phyloP scores from a whole-genome alignment of 352 stramenopile species.

The Phytophthora melonis region DNA sequence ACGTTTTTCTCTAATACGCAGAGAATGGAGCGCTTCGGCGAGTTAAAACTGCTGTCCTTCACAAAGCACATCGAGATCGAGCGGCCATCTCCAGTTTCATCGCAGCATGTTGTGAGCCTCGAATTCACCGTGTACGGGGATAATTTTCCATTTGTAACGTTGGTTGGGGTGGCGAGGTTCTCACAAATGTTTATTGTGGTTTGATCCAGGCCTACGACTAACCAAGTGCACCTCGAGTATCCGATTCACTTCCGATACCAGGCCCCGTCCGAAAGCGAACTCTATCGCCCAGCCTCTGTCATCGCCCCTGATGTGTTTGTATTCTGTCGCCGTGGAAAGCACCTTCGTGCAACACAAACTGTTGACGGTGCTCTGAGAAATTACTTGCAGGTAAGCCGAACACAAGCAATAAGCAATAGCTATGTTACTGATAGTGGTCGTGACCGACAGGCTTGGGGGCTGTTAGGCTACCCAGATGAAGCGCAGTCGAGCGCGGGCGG shows the following conservation, averaged over 20 bases:
- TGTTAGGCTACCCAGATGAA: conserved; percentile 5
- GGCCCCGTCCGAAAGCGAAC: conserved; percentile 48
- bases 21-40: conserved; percentile 66
- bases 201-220: conserved; percentile 22
- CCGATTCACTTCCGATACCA: conserved; percentile 76
- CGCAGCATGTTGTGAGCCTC: conserved; percentile 62
- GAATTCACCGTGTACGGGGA: conserved; percentile 46
- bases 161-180: neutral
- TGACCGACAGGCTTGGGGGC: conserved; percentile 31
- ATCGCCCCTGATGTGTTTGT: conserved; percentile 60
- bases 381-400: conserved; percentile 35
- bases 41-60: conserved; percentile 54
- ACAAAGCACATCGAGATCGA: conserved; percentile 77
- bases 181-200: neutral
- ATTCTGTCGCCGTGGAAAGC: conserved; percentile 29
- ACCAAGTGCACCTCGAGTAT: conserved; percentile 44
- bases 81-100: conserved; percentile 57
- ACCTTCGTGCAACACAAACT: neutral
- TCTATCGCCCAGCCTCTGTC: conserved; percentile 51
- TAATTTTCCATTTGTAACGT: neutral
- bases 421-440: conserved; percentile 15
- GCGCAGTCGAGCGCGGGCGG: neutral
- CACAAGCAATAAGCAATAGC: neutral
- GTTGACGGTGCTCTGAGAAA: conserved; percentile 10
- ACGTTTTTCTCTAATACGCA: conserved; percentile 13